Base-by-base conservation (phyloP, 2,329 filamentous ascomycete genomes). In the Ceratocystiopsis sp. region DNA sequence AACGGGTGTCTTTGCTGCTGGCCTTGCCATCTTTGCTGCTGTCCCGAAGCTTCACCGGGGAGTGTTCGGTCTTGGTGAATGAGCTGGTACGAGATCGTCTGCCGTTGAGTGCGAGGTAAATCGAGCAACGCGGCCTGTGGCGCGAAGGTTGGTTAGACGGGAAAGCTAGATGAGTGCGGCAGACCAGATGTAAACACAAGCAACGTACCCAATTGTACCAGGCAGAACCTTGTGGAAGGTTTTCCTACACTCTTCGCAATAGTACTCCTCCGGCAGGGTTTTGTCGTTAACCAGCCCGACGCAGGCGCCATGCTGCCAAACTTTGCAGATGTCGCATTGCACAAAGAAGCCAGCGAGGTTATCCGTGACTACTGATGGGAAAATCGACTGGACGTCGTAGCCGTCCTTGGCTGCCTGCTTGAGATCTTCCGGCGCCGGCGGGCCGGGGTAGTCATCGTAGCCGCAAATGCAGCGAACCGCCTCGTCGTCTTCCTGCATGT, bases 291-390 rank as follows among this genome's bases (percentile, higher is more conserved):
- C 86, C 55, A 98, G 94, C 47, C 91, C 89, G 46, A 98, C 89
- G 57, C 91, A 98, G 47, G 87, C 89, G 54, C 91, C 91, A 59
- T 98, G 91, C 60, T 98, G 91, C 91, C 89, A 98, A 49, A 96
- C 91, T 59, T 93, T 93, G 68, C 91, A 98, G 50, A 84, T 71
- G 63, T 96, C 91, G 71, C 91, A 98, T 66, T 96, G 89, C 51
- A 98, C 87, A 62, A 95, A 98, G 62, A 96, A 81, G 42, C 87
- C 89, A 38, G 89, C 91, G 51, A 89, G 72, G 51, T 96, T 89
- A 55, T 94, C 86, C 32, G 78, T 75, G 49, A 84, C 68, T 49
- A 78, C 65, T 64, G 77, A 63, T 59, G 69, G 60, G 60, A 70
- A 62, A 63, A 76, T 63, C 58, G 71, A 62, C 53, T 77, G 68